Conservation (phyloP, 306 rosid species). For the Quillaja saponaria region DNA sequence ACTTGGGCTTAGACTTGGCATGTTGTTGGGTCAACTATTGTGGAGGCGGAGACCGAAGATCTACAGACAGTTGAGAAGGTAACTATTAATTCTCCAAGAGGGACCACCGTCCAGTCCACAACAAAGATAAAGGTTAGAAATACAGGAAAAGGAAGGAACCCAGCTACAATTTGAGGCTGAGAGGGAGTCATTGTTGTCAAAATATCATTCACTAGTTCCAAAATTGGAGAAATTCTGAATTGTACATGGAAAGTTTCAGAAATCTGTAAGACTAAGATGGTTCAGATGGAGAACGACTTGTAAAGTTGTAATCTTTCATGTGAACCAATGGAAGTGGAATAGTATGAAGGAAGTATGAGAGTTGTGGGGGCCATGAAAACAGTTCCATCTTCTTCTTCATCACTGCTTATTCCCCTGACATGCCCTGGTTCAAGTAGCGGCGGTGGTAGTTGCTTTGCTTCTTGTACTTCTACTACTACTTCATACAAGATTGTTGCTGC, state of each 20-base stretch:
- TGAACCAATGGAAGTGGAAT: not conserved
- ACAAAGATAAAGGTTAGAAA: no score
- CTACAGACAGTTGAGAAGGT: no score
- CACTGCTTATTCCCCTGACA: not conserved
- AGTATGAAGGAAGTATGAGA: slow-evolving; percentile 16
- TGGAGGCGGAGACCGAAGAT: no score
- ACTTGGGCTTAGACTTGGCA: no score
- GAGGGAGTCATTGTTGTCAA: not conserved
- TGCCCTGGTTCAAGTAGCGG: not conserved
- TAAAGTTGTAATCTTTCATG: not conserved
- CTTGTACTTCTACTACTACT: not conserved
- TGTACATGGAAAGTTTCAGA: not conserved
- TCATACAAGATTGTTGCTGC: slow-evolving; percentile 26
- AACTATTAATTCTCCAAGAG: no score
- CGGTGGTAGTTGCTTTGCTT: slow-evolving; percentile 8
- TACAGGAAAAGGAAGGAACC: no score
- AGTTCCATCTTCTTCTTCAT: slow-evolving; percentile 23
- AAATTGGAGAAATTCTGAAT: not conserved
- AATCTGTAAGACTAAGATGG: not conserved
- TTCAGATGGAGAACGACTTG: not conserved
- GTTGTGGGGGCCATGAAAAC: slow-evolving; percentile 37
- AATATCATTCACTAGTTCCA: not conserved
- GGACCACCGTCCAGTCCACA: no score
- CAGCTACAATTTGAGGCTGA: not conserved
- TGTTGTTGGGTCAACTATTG: no score